Base-by-base conservation (phyloP, 192 early-diverging fungal species). In the Funneliformis mosseae region DNA sequence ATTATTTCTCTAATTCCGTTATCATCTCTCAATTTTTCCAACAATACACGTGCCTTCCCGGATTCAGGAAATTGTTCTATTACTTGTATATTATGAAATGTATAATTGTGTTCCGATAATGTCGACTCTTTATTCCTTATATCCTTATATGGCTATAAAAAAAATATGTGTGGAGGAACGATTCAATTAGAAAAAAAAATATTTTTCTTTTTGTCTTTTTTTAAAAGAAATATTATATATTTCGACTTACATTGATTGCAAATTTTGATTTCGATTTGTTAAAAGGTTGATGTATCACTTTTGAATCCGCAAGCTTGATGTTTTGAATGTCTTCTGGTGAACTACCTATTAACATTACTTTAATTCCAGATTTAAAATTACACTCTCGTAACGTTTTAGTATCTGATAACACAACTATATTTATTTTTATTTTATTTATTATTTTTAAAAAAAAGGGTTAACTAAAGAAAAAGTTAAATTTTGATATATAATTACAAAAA, bases 21-120 rank as follows among this genome's bases (percentile, higher is more conserved):
- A 81, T 96, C 95, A 55, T 90, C 83, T 14, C 89, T 81, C n/a
- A 96, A 80, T 41, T 90, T 87, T n/a, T 91, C 86, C 28, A 96
- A 86, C 10, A 96, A 43, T 27, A 78, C 81, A 27, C 80, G 80
- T 5, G 95, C 95, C 18, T 83, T 85, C 12, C 87, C 87, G 5
- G 84, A 83, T 27, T 87, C 72, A 0, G 83, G 80, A 77, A 93
- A 92, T 70, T 90, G 83, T 55, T 87, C 83, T 10, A 95, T 84
- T 3, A 91, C 85, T 60, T 87, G 70, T 25, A 94, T 85, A 0
- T 70, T 61, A 39, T 87, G 88, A 81, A 94, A 95, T 0, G 90
- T 92, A 81, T 89, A 91, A 43, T 88, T 81, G 25, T 80, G 42
- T 28, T 83, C 60, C 21, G 16, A 60, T 55, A 38, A 45, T 33